Conservation (phyloP, 2,329 filamentous ascomycete genomes). For the Samsoniella hepiali region DNA sequence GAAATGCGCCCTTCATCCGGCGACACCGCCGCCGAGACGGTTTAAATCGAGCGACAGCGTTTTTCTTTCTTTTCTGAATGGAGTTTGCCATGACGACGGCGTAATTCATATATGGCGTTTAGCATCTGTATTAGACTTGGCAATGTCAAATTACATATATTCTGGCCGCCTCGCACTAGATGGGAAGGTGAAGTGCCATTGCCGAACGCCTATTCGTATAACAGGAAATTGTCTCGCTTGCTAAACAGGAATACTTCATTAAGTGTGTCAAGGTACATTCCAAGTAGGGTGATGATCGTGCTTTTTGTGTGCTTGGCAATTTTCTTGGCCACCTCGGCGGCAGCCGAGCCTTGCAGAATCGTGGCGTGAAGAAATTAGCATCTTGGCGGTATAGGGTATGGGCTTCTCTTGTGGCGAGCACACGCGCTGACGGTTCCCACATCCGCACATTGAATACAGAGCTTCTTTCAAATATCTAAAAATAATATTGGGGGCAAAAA, state of each 20-base stretch:
- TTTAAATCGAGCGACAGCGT: neutral
- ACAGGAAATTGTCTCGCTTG: neutral
- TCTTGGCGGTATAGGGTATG: no score
- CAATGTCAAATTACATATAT: constrained; percentile 2
- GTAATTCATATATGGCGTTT: constrained; percentile 7
- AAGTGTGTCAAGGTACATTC: neutral
- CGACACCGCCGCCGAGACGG: neutral
- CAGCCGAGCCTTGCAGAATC: no score
- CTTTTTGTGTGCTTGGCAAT: neutral
- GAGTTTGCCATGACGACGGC: neutral
- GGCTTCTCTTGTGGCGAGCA: no score
- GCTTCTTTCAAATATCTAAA: no score
- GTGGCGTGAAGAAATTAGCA: no score
- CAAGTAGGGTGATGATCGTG: neutral
- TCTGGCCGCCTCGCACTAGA: no score
- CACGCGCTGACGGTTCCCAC: no score
- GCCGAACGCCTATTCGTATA: neutral
- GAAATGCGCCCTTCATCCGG: constrained; percentile 13
- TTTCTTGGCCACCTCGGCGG: no score
- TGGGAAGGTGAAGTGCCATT: neutral
- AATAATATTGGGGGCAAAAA: no score
- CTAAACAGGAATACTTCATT: neutral
- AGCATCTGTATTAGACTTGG: neutral
- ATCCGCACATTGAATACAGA: no score
- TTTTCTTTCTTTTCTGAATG: neutral